Evolutionary conservation across 768 basidiomycete genomes (phyloP).

Genomic region (Hypholoma fasciculare): DNA sequence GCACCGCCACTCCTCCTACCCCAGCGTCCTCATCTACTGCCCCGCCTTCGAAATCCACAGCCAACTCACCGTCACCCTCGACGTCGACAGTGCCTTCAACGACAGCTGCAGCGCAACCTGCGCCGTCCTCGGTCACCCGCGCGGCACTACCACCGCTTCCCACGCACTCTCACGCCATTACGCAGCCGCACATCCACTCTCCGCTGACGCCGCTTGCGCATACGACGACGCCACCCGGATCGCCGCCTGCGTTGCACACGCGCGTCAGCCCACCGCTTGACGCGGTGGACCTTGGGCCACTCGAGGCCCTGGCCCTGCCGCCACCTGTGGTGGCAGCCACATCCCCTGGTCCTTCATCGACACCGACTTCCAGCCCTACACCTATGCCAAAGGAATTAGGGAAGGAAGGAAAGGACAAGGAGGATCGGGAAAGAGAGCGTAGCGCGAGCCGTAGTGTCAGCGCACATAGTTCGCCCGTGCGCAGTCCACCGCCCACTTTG

Average conservation of each 20-base stretch:
- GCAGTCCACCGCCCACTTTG: not conserved
- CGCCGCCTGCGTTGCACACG: conserved; percentile 4
- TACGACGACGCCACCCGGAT: conserved; percentile 3
- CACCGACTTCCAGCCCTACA: not conserved
- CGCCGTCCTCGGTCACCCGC: not conserved
- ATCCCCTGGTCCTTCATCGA: not conserved
- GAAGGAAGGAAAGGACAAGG: not conserved
- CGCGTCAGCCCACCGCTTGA: conserved; percentile 15
- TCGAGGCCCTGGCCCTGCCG: conserved; percentile 9
- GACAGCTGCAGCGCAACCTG: not conserved
- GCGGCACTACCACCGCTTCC: not conserved
- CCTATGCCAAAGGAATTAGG: not conserved
- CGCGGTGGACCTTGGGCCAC: conserved; percentile 18
- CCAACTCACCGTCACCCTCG: not conserved
- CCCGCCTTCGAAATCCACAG: not conserved
- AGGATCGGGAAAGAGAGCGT: not conserved
- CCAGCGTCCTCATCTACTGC: not conserved
- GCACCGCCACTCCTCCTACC: not conserved
- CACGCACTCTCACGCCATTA: not conserved
- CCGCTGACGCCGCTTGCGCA: conserved; percentile 10
- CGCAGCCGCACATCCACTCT: conserved; percentile 8
- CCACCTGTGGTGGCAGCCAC: not conserved
- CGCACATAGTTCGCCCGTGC: not conserved
- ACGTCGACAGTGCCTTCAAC: not conserved
- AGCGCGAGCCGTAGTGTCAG: not conserved